Percentiles rank a stretch among this genome's conserved stretches.
Conservation (phyloP, 805 yeast species). For the Candida chauliodis region DNA sequence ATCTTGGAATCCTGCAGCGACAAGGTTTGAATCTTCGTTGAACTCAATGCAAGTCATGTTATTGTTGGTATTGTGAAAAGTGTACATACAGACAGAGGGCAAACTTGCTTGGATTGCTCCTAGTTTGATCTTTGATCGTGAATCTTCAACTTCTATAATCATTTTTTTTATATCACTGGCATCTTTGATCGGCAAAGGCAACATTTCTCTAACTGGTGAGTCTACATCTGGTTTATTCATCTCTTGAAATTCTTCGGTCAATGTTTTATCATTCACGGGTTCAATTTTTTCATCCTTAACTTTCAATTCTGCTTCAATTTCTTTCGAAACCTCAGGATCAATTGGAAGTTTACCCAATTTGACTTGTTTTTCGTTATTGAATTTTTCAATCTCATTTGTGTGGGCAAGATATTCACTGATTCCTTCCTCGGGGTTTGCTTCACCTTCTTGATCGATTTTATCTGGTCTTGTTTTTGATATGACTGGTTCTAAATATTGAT, state of each 20-base stretch:
- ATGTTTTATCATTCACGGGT: constrained; percentile 32
- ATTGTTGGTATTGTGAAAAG: constrained; percentile 91
- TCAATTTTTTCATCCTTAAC: constrained; percentile 60
- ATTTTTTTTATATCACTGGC: constrained; percentile 77
- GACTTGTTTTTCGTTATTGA: constrained; percentile 73
- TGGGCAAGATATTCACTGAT: constrained; percentile 42
- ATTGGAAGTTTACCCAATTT: constrained; percentile 80
- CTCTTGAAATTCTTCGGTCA: constrained; percentile 37
- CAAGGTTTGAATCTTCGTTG: constrained; percentile 79
- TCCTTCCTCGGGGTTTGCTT: constrained; percentile 50
- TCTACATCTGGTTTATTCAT: constrained; percentile 53
- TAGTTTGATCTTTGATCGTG: constrained; percentile 68
- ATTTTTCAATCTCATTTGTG: constrained; percentile 50
- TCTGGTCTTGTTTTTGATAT: constrained; percentile 42
- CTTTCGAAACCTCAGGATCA: constrained; percentile 81
- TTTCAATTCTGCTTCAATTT: constrained; percentile 78
- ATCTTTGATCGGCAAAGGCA: constrained; percentile 86
- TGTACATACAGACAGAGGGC: constrained; percentile 97
- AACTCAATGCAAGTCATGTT: constrained; percentile 84
- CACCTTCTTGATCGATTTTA: constrained; percentile 41
- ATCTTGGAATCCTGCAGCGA: constrained; percentile 95
- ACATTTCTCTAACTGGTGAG: constrained; percentile 67
- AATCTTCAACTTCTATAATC: constrained; percentile 75
- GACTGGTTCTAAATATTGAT: constrained; percentile 68
- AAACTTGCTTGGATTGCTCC: constrained; percentile 68